Evolutionary conservation across 495 filamentous ascomycete species (phyloP), one percentile per base, ranked within the genome.

Genomic region (Podospora comata): DNA sequence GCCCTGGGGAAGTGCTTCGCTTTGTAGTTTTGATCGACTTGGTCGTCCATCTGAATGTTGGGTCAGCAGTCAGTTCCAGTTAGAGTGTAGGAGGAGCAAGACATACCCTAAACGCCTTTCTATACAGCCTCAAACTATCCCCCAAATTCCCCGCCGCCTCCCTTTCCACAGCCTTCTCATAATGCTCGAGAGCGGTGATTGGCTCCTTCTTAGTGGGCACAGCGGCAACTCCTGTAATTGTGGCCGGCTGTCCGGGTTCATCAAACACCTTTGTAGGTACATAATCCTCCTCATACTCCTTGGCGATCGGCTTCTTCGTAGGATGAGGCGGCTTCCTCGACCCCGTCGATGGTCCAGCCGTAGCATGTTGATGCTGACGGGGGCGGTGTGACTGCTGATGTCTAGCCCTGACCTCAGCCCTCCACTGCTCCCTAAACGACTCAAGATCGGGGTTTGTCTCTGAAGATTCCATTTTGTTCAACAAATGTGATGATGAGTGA

Each of bases 151-250:
- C 95, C 67, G 89, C 88, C 0, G 83, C 84, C 79, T 98, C 96
- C 73, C 86, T 91, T 80, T 97, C 92, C 7, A 96, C 92, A 0
- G 94, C 96, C 76, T 86, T 85, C 76, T 98, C 95, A 73, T 96
- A 98, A 76, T 97, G 92, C 73, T 97, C 95, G 54, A 98, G 78
- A 3, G 95, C 95, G 7, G 93, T 91, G 26, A 80, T 80, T 15
- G 90, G 92, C 71, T 92, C 90, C 34, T 78, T 70, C 11, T 16
- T 65, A 0, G 34, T n/a, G 18, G 23, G 26, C 60, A 26, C 32
- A 19, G 66, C 62, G 23, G 54, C 66, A 23, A 66, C 59, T 65
- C n/a, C 6, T 60, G 48, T 11, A 5, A 15, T n/a, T 20, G 19
- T 28, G 23, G 53, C 44, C n/a, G 19, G 30, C 48, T 19, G 65